Percentiles rank a stretch among this genome's conserved stretches.
Evolutionary conservation across 1,284 basidiomycete species (phyloP).

Genomic region (Singerocomus rubriflavus): DNA sequence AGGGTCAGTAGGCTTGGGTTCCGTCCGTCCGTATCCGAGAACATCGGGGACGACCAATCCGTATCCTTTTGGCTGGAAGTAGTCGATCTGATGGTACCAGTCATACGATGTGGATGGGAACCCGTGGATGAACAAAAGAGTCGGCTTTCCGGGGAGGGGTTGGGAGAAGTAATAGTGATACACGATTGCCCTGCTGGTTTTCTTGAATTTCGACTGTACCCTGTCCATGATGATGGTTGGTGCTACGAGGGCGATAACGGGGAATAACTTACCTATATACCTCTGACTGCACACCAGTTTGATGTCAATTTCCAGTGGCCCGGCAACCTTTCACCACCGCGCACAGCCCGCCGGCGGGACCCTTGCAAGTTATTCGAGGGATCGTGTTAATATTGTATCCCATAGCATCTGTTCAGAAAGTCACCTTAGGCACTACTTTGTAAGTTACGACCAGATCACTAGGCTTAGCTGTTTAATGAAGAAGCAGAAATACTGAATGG

Average conservation of each 20-base stretch:
- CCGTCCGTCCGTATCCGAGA: slow-evolving; percentile 48
- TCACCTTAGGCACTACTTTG: too few relatives aligned
- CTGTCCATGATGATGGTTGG: slow-evolving; percentile 26
- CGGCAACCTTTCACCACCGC: too few relatives aligned
- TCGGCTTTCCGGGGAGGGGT: slow-evolving; percentile 31
- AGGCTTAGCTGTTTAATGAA: too few relatives aligned
- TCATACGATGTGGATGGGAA: slow-evolving; percentile 44
- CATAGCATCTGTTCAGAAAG: too few relatives aligned
- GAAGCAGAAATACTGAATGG: too few relatives aligned
- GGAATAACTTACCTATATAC: slow-evolving; percentile 12
- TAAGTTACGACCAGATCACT: too few relatives aligned
- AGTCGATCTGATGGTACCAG: slow-evolving; percentile 44
- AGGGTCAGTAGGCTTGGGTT: slow-evolving; percentile 40
- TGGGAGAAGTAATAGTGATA: slow-evolving; percentile 33
- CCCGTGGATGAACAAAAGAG: slow-evolving; percentile 45
- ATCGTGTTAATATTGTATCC: too few relatives aligned
- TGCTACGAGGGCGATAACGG: neutral
- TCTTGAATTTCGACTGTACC: slow-evolving; percentile 26
- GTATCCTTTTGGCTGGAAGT: slow-evolving; percentile 44
- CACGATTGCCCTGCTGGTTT: slow-evolving; percentile 22
- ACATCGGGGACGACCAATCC: slow-evolving; percentile 49
- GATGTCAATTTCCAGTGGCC: slow-evolving; percentile 7
- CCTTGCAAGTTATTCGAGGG: too few relatives aligned
- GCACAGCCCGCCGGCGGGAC: too few relatives aligned
- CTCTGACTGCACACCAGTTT: slow-evolving; percentile 18